Evolutionary conservation across 2,329 filamentous ascomycete species (phyloP), one percentile per base, ranked within the genome.

Genomic region (Colletotrichum sp.): DNA sequence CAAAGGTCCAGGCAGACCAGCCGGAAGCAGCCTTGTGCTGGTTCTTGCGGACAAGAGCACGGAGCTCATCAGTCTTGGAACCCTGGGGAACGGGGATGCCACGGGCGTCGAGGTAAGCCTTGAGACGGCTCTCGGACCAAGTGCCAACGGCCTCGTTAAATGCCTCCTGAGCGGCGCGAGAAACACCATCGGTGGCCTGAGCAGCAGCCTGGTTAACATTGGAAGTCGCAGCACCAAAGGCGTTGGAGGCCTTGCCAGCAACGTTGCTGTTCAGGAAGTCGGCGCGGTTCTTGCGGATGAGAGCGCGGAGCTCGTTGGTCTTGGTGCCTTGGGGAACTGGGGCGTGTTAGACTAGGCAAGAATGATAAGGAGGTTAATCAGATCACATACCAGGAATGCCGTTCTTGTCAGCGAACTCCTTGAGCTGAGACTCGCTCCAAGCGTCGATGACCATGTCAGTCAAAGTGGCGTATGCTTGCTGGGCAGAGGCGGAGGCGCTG

Each of bases 321-420:
- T 94, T 96, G 82, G 95, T 98, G 64, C 96, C 97, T 83, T 99
- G 96, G 12, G 97, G 97, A 67, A 98, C 95, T 88, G 90, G 90
- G 5, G 9, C 4, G 34, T 10, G 7, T 44, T 8, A 67, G 26
- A 12, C 8, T n/a, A 6, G 2, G 8, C 1, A 12, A 9, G 0
- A 10, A 2, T 21, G 24, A 5, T 12, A 4, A 44, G 4, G 1
- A n/a, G 44, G 3, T 52, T 21, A 5, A 52, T 7, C 6, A 13
- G 10, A 10, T 7, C 30, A 77, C 83, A 32, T 80, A 87, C 86
- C 86, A 15, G 82, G 84, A 82, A 99, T 94, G 74, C 92, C 92
- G 80, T 99, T 97, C 90, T 96, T 95, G 88, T 99, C 96, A 71
- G 93, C 93, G 88, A 97, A 99, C 78, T 95, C 94, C 90, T 99